Evolutionary conservation across 2,329 filamentous ascomycete genomes (phyloP).

Genomic region (Hymenoscyphus albidus): DNA sequence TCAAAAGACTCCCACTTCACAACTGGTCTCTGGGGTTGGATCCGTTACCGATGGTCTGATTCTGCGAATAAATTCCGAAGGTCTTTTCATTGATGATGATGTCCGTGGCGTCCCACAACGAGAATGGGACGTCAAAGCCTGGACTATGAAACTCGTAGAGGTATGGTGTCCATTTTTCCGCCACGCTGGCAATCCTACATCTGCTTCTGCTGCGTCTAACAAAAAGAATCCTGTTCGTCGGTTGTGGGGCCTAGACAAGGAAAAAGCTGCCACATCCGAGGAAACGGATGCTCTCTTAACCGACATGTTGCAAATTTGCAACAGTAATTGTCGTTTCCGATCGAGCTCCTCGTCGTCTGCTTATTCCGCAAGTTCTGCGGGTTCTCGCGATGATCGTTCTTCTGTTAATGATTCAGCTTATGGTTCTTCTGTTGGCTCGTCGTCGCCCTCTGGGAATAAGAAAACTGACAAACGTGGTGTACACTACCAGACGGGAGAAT

Average conservation of each 20-base stretch:
- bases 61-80: conserved; percentile 87
- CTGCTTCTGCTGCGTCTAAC: conserved; percentile 36
- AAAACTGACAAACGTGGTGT: conserved; percentile 29
- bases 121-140: conserved; percentile 98
- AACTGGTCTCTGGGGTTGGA: conserved; percentile 79
- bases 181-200: conserved; percentile 38
- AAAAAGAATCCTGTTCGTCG: conserved; percentile 32
- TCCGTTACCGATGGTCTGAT: conserved; percentile 89
- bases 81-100: conserved; percentile 96
- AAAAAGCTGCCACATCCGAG: conserved; percentile 47
- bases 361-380: conserved; percentile 37
- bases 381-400: conserved; percentile 25
- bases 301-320: conserved; percentile 62
- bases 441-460: conserved; percentile 21
- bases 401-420: conserved; percentile 32
- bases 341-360: conserved; percentile 43
- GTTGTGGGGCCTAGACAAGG: conserved; percentile 39
- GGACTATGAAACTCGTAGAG: conserved; percentile 92
- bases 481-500: conserved; percentile 47
- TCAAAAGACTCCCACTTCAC: conserved; percentile 82
- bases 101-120: conserved; percentile 85
- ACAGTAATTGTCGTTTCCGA: conserved; percentile 55
- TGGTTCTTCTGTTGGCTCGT: conserved; percentile 30
- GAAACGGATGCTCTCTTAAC: conserved; percentile 63
- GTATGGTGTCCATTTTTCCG: conserved; percentile 71